phyloP scores from a whole-genome alignment of 441 rosid genomes.

The Pelargonium fulgidum region DNA sequence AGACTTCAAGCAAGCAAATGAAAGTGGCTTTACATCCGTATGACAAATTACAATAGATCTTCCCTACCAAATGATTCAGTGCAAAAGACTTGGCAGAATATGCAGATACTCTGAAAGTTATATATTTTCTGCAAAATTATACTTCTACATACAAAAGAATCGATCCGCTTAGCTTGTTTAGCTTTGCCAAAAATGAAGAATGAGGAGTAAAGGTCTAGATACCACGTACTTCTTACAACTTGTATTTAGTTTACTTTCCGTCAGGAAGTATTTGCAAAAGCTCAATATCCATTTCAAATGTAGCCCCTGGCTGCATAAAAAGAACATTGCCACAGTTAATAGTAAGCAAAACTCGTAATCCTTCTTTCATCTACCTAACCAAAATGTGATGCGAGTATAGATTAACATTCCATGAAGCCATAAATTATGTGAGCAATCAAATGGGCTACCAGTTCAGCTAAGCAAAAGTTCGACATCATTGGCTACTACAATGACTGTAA shows the following conservation, averaged over 20 bases:
- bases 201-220: background rate
- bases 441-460: background rate
- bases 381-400: background rate
- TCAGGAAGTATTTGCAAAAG: slow-evolving; percentile 56
- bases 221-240: background rate
- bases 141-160: slow-evolving; percentile 5
- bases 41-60: background rate
- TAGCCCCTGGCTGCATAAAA: slow-evolving; percentile 61
- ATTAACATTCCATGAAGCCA: background rate
- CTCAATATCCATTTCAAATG: slow-evolving; percentile 78
- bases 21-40: background rate
- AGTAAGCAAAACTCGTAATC: background rate
- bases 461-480: background rate
- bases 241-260: slow-evolving; percentile 27
- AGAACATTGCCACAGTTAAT: background rate
- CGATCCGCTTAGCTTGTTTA: background rate
- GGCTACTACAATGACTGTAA: background rate
- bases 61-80: background rate
- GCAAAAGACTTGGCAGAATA: background rate
- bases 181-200: background rate
- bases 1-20: background rate
- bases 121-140: background rate
- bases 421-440: background rate
- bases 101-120: slow-evolving; percentile 1
- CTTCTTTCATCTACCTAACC: background rate